Conservation (phyloP, 2,329 filamentous ascomycete genomes). For the Cephalotrichum gorgonifer region DNA sequence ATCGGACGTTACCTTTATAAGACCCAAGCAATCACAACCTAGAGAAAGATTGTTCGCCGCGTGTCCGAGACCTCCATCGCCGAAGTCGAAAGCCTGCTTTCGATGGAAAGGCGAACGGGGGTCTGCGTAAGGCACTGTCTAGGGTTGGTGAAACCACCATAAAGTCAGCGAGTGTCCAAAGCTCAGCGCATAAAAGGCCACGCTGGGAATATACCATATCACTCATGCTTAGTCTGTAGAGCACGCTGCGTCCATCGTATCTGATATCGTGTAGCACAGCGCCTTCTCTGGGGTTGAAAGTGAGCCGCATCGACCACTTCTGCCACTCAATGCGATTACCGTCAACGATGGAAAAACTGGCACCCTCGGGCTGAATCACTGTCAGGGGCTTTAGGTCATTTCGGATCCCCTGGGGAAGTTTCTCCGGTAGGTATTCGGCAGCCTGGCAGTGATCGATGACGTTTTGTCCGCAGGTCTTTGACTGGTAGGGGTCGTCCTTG, state of each 20-base stretch:
- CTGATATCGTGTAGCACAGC: slow-evolving; percentile 59
- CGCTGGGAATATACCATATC: slow-evolving; percentile 41
- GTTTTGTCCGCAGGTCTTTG: not conserved
- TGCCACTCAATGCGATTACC: slow-evolving; percentile 47
- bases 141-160: too few relatives aligned
- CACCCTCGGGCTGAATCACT: slow-evolving; percentile 59
- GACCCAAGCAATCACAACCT: slow-evolving; percentile 61
- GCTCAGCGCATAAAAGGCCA: too few relatives aligned
- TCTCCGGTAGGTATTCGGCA: not conserved
- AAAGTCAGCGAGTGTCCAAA: too few relatives aligned
- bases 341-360: slow-evolving; percentile 48
- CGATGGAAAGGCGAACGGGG: slow-evolving; percentile 54
- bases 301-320: slow-evolving; percentile 60
- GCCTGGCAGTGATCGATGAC: not conserved
- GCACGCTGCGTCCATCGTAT: slow-evolving; percentile 54
- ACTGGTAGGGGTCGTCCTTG: too few relatives aligned
- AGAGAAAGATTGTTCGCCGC: slow-evolving; percentile 58
- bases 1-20: slow-evolving; percentile 26
- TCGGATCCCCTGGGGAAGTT: slow-evolving; percentile 29
- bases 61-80: slow-evolving; percentile 56
- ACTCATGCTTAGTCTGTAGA: slow-evolving; percentile 56
- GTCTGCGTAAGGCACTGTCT: slow-evolving; percentile 55
- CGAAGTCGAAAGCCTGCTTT: slow-evolving; percentile 65
- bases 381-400: slow-evolving; percentile 57
- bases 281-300: slow-evolving; percentile 61